Evolutionary conservation across 2,329 filamentous ascomycete genomes (phyloP).

Genomic region (Exserohilum rostratum): DNA sequence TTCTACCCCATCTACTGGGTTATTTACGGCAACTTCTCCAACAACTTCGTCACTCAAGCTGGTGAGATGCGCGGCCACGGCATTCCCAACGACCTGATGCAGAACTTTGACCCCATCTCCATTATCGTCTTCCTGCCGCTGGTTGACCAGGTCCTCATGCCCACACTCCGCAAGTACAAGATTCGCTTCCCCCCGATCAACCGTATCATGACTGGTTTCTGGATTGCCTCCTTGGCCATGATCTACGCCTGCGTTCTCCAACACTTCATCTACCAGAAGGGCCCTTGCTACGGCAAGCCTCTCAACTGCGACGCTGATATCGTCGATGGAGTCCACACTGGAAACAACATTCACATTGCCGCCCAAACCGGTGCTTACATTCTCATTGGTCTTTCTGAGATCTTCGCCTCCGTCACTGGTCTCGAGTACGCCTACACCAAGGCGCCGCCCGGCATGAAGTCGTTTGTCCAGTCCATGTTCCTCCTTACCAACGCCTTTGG

Average conservation of each 20-base stretch:
- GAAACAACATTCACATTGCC: slow-evolving; percentile 53
- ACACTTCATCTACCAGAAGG: slow-evolving; percentile 61
- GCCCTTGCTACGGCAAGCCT: slow-evolving; percentile 58
- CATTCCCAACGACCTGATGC: slow-evolving; percentile 57
- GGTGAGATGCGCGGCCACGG: slow-evolving; percentile 53
- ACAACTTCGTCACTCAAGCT: slow-evolving; percentile 55
- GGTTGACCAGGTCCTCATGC: slow-evolving; percentile 52
- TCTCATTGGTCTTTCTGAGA: slow-evolving; percentile 56
- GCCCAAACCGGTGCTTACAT: slow-evolving; percentile 56
- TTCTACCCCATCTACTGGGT: slow-evolving; percentile 58
- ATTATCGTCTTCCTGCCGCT: slow-evolving; percentile 57
- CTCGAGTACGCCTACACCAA: slow-evolving; percentile 58
- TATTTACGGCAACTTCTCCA: slow-evolving; percentile 50
- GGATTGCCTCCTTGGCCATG: slow-evolving; percentile 59
- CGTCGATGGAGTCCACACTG: slow-evolving; percentile 37
- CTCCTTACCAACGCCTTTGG: slow-evolving; percentile 67
- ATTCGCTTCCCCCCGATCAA: slow-evolving; percentile 59
- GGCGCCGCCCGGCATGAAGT: slow-evolving; percentile 55
- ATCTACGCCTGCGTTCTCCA: slow-evolving; percentile 64
- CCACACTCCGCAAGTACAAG: slow-evolving; percentile 48
- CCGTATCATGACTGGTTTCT: slow-evolving; percentile 59
- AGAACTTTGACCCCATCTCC: slow-evolving; percentile 55
- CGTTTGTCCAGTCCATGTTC: slow-evolving; percentile 60
- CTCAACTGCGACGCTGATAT: slow-evolving; percentile 38
- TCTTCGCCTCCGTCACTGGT: slow-evolving; percentile 56